Evolutionary conservation across 352 stramenopile species (phyloP).

Genomic region (Pythium biforme): DNA sequence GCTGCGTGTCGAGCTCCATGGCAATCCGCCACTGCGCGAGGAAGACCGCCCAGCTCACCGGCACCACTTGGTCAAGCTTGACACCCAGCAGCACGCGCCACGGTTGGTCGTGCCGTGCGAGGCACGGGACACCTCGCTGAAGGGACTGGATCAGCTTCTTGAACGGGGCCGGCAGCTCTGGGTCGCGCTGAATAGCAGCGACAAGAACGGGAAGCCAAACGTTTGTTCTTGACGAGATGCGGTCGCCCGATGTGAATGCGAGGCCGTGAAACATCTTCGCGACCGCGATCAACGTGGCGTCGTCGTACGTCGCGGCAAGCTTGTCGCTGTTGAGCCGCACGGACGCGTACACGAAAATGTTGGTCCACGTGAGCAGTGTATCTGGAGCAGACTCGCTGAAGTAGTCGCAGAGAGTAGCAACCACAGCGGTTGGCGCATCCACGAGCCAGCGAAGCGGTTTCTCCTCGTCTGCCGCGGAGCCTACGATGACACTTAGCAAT

Average conservation of each 20-base stretch:
- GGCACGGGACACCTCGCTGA: background rate
- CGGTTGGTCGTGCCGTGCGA: background rate
- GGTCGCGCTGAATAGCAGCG: constrained; percentile 23
- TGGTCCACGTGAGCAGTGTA: constrained; percentile 26
- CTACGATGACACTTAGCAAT: background rate
- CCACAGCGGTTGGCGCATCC: background rate
- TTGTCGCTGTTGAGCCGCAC: constrained; percentile 7
- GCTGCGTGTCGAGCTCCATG: constrained; percentile 10
- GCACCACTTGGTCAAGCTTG: constrained; percentile 35
- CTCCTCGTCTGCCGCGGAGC: background rate
- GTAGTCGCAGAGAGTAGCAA: background rate
- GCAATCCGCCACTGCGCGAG: constrained; percentile 46
- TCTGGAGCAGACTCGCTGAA: background rate
- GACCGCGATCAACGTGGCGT: background rate
- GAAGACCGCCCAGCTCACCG: constrained; percentile 53
- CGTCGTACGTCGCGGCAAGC: background rate
- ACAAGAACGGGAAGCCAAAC: constrained; percentile 50
- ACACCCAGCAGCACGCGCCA: constrained; percentile 32
- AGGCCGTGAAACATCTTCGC: constrained; percentile 2
- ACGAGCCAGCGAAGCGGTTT: constrained; percentile 16
- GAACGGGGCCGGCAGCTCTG: constrained; percentile 11
- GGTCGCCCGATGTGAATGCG: background rate
- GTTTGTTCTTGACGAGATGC: constrained; percentile 10
- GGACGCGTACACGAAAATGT: background rate
- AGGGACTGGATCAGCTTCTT: constrained; percentile 33